Evolutionary conservation across 306 rosid genomes (phyloP).

Genomic region (Vigna mungo): DNA sequence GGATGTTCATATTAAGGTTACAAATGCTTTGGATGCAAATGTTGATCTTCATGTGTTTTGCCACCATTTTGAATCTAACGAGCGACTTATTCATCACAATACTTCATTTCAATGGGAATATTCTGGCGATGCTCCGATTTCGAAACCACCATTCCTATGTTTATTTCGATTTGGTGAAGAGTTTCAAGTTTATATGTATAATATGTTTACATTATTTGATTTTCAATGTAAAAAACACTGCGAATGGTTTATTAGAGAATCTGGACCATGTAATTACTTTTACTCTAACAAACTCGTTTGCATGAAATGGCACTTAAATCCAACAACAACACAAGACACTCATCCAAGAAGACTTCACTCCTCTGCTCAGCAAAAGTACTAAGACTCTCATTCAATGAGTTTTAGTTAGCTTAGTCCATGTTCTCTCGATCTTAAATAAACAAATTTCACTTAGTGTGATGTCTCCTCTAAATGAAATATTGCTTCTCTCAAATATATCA

Average conservation of each 20-base stretch:
- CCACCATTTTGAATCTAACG: background rate
- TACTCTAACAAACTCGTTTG: background rate
- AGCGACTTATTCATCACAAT: background rate
- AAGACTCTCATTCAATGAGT: too few relatives aligned
- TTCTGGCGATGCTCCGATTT: background rate
- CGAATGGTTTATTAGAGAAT: background rate
- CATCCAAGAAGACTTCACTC: too few relatives aligned
- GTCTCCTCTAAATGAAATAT: too few relatives aligned
- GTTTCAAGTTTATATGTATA: too few relatives aligned
- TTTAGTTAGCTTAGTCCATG: too few relatives aligned
- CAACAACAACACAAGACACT: too few relatives aligned
- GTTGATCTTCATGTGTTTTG: background rate
- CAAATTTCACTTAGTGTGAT: too few relatives aligned
- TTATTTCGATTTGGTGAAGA: background rate
- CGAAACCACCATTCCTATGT: background rate
- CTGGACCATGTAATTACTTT: background rate
- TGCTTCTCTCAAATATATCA: too few relatives aligned
- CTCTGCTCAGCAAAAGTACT: too few relatives aligned
- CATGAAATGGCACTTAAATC: background rate
- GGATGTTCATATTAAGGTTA: background rate
- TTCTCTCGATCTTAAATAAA: too few relatives aligned
- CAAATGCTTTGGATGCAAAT: background rate
- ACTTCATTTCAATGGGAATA: background rate
- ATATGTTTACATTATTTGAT: background rate
- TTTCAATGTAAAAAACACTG: background rate